Evolutionary conservation across 2,329 filamentous ascomycete genomes (phyloP).

Genomic region (Penicillium crustosum): DNA sequence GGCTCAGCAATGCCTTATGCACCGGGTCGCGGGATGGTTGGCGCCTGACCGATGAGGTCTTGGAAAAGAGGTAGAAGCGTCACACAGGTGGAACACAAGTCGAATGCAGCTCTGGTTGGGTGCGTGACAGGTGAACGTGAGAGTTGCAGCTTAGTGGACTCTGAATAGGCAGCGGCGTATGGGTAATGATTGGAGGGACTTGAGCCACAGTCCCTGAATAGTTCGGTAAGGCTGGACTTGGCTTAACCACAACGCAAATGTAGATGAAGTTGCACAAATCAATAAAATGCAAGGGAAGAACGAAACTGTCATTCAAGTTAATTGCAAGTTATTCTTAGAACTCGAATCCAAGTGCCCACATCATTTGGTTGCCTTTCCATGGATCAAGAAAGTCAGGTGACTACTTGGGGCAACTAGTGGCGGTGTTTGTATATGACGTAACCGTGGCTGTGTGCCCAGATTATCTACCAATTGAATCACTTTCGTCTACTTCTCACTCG

Average conservation of each 20-base stretch:
- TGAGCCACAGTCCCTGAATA: constrained; percentile 13
- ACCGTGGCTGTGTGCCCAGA: constrained; percentile 18
- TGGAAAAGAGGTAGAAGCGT: constrained; percentile 11
- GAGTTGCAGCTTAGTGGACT: constrained; percentile 2
- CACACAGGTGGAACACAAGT: constrained; percentile 16
- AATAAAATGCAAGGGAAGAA: background rate
- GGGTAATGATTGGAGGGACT: constrained; percentile 14
- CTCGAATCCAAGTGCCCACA: constrained; percentile 19
- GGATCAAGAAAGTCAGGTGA: constrained; percentile 22
- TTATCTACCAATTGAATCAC: background rate
- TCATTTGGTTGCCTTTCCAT: constrained; percentile 15
- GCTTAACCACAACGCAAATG: background rate
- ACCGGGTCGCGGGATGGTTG: constrained; percentile 18
- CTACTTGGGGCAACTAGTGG: constrained; percentile 9
- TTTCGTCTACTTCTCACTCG: background rate
- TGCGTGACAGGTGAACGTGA: constrained; percentile 13
- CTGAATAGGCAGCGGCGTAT: constrained; percentile 25
- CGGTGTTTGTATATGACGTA: constrained; percentile 19
- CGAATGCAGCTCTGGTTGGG: constrained; percentile 9
- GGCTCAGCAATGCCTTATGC: constrained; percentile 28
- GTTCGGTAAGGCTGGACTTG: constrained; percentile 4
- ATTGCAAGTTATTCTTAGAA: constrained; percentile 21
- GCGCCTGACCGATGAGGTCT: constrained; percentile 24
- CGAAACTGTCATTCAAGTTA: background rate
- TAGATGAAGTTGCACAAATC: background rate